A percentile compares a stretch with the other conserved stretches of the same genome.
Conservation (phyloP, 331 rosid genomes). For the Quercus lobata region DNA sequence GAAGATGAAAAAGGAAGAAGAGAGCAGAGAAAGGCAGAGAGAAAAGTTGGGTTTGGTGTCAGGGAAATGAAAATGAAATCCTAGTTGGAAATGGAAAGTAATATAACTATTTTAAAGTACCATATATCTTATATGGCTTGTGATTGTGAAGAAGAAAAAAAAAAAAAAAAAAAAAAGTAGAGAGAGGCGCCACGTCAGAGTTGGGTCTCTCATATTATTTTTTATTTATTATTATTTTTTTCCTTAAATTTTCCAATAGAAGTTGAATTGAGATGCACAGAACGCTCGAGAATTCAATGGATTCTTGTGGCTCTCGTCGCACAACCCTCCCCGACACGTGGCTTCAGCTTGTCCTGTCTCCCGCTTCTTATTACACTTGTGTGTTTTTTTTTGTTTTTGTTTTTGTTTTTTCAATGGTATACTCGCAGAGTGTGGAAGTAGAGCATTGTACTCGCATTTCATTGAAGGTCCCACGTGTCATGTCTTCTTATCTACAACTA, state of each 20-base stretch:
- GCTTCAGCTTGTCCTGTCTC: constrained; percentile 19
- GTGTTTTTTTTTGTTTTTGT: too few relatives aligned
- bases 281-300: constrained; percentile 39
- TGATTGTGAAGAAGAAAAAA: not conserved
- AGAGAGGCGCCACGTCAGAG: constrained; percentile 40
- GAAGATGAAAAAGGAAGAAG: too few relatives aligned
- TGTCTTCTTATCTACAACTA: not conserved
- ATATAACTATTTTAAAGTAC: too few relatives aligned
- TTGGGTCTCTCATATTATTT: constrained; percentile 1
- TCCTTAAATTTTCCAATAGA: not conserved
- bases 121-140: not conserved
- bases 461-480: not conserved
- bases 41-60: too few relatives aligned
- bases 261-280: too few relatives aligned
- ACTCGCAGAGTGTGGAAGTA: constrained; percentile 1
- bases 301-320: constrained; percentile 59
- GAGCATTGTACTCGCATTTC: constrained; percentile 12
- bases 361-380: not conserved
- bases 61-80: too few relatives aligned
- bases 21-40: too few relatives aligned
- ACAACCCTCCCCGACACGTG: constrained; percentile 32
- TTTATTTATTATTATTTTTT: too few relatives aligned
- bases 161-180: not conserved
- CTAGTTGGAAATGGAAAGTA: too few relatives aligned
- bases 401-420: constrained; percentile 2